Base-by-base conservation (phyloP, 495 filamentous ascomycete genomes). In the Xylaria scruposa region DNA sequence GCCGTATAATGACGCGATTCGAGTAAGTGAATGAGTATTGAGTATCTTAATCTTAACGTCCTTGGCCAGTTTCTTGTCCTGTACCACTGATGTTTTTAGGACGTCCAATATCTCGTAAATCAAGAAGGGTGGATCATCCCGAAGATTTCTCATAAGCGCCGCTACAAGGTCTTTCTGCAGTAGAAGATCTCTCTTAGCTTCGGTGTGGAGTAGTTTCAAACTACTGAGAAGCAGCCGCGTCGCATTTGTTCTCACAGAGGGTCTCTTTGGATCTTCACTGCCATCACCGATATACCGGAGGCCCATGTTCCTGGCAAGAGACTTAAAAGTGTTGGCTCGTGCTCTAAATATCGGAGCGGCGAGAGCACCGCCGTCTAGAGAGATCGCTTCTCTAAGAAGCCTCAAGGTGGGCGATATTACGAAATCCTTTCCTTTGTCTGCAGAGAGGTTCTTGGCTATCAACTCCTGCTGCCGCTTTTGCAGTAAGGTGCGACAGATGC, bases 381-480 rank as follows among this genome's bases (percentile, higher is more conserved):
- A 88, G 17, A 91, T 87, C 5, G 93, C 85, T 81, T 98, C 94
- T 26, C 89, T 91, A 60, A 98, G 85, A 59, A 98, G 84, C 70
- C 94, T 88, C 56, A 98, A 79, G 53, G 90, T 92, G 0, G 94
- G 93, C 3, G 92, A 94, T 71, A 98, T 94, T 51, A 97, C 83
- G 81, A 92, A 92, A 46, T 95, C 91, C 75, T 95, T 97, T 3
- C 86, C 83, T 77, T 91, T 93, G 3, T 88, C 87, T 4, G 92
- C 90, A 2, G 90, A 90, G 66, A 97, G 78, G 58, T 91, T 92
- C 68, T 90, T 88, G 44, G 90, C 88, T 42, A 97, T 84, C 13
- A 95, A 83, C 70, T 91, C 89, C 59, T 92, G 83, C 67, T 95
- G 91, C 9, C 90, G 88, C 74, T 90, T 91, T 69, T 92, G 89